These are phyloP conservation scores for Candida ortonii DNA, from an alignment of 805 yeast genomes.

Conservation along the genomic window DNA sequence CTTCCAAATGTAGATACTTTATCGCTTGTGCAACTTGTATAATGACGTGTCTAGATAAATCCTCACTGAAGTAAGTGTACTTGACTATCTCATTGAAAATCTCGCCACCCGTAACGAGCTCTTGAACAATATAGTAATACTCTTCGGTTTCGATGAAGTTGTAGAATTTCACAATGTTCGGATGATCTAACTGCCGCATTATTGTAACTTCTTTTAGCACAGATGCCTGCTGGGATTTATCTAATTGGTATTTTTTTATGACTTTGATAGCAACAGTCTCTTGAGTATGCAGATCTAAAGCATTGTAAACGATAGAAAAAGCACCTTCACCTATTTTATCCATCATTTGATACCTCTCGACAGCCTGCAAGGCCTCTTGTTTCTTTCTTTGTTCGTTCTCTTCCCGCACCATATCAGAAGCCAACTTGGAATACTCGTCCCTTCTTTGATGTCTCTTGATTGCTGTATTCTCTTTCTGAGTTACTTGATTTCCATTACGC, in stretches of 20 bases:
- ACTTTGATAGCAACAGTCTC: conserved; percentile 52
- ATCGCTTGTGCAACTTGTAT: conserved; percentile 69
- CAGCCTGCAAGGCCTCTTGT: conserved; percentile 24
- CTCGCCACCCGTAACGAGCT: conserved; percentile 75
- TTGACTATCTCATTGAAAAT: conserved; percentile 77
- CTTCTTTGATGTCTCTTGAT: conserved; percentile 20
- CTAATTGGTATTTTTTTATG: conserved; percentile 68
- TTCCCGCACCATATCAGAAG: conserved; percentile 32
- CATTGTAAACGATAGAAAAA: conserved; percentile 53
- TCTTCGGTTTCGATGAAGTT: conserved; percentile 63
- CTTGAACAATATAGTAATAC: conserved; percentile 69
- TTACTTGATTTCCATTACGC: conserved; percentile 2
- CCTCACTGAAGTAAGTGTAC: conserved; percentile 72
- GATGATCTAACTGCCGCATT: conserved; percentile 62
- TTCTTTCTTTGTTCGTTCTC: conserved; percentile 26
- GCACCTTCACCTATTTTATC: conserved; percentile 62
- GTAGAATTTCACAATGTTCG: conserved; percentile 61
- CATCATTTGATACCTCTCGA: conserved; percentile 40
- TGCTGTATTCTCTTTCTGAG: conserved; percentile 4
- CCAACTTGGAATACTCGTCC: conserved; percentile 31
- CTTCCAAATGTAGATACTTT: conserved; percentile 64
- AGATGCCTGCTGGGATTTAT: conserved; percentile 57
- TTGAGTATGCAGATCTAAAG: conserved; percentile 37
- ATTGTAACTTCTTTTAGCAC: conserved; percentile 79
- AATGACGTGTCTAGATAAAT: conserved; percentile 68